Percentiles rank a stretch among this genome's conserved stretches.
phyloP scores from a whole-genome alignment of 768 basidiomycete genomes.

The Trametes villosa region DNA sequence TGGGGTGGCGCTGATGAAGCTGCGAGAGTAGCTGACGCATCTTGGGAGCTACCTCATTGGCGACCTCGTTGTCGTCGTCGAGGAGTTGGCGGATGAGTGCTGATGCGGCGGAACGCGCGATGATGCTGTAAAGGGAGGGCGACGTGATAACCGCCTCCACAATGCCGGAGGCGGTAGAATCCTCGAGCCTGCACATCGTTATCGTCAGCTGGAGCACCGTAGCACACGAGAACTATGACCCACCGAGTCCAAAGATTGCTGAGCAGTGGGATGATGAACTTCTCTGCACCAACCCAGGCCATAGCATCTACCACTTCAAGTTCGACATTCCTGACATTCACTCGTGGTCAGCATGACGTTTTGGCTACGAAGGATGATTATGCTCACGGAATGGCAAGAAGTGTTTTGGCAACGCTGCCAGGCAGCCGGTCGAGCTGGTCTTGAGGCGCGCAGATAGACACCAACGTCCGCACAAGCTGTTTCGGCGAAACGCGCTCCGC shows the following conservation, averaged over 20 bases:
- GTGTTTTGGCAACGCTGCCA: constrained; percentile 21
- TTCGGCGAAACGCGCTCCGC: constrained; percentile 52
- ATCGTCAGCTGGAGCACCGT: background rate
- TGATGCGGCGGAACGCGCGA: constrained; percentile 26
- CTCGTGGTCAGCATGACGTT: background rate
- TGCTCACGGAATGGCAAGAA: constrained; percentile 58
- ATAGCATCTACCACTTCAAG: constrained; percentile 50
- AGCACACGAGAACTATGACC: constrained; percentile 30
- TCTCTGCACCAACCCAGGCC: constrained; percentile 57
- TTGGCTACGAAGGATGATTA: background rate
- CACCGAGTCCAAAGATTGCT: constrained; percentile 44
- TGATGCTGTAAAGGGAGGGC: constrained; percentile 23
- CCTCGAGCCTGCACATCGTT: constrained; percentile 34
- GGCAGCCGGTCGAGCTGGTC: constrained; percentile 52
- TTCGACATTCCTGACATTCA: constrained; percentile 46
- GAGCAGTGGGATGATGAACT: constrained; percentile 59
- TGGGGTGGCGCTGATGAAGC: constrained; percentile 69
- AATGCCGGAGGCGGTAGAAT: constrained; percentile 33
- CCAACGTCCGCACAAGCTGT: constrained; percentile 66
- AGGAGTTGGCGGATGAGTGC: constrained; percentile 23
- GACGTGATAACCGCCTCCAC: constrained; percentile 38
- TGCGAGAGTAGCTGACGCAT: constrained; percentile 48
- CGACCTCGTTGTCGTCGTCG: background rate
- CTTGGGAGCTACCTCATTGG: background rate
- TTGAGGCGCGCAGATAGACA: constrained; percentile 71